Base-by-base conservation (phyloP, 345 rosid genomes). In the Eucalyptus albens region DNA sequence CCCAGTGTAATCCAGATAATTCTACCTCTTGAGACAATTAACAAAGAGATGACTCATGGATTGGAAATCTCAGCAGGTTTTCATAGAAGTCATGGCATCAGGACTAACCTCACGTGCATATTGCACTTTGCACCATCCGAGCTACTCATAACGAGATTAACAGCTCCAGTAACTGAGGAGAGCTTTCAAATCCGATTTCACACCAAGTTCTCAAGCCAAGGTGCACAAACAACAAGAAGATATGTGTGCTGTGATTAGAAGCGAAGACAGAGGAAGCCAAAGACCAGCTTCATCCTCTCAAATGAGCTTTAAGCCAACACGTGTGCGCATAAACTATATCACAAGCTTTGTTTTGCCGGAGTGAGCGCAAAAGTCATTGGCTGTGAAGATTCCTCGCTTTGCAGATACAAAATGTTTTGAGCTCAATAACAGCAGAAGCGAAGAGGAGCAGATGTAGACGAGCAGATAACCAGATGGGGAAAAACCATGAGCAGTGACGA, bases 401-500 rank as follows among this genome's bases (percentile, higher is more conserved):
- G 88, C 65, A 51, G 88, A 86, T 86, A 37, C 62, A 86, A 86
- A 51, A 86, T 40, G 88, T 86, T 51, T 50, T 86, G 56, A 56
- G 29, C 87, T 86, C 87, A 49, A 86, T 49, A 92, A 88, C 91
- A 87, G 92, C 90, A 89, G 94, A 90, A 90, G 90, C 89, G 44
- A 91, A 77, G 87, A 90, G 87, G 89, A 88, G 93, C 87, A 91
- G 94, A 89, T 29, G 91, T 53, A 86, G 56, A 49, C 59, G 87
- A 88, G 96, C 93, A 93, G 47, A 77, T 24, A 77, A 77, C 83
- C 83, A 77, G 94, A 90, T 93, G 90, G 94, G 89, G 90, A 90
- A 90, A 91, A 93, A 93, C 94, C 94, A 67, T 92, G 95, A 47
- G 93, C 90, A 89, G 88, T 91, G 94, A 92, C 89, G 97, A 94